Evolutionary conservation across 139 green algal genomes (phyloP), one percentile per base, ranked within the genome.

Genomic region (Coelastrella sp.): DNA sequence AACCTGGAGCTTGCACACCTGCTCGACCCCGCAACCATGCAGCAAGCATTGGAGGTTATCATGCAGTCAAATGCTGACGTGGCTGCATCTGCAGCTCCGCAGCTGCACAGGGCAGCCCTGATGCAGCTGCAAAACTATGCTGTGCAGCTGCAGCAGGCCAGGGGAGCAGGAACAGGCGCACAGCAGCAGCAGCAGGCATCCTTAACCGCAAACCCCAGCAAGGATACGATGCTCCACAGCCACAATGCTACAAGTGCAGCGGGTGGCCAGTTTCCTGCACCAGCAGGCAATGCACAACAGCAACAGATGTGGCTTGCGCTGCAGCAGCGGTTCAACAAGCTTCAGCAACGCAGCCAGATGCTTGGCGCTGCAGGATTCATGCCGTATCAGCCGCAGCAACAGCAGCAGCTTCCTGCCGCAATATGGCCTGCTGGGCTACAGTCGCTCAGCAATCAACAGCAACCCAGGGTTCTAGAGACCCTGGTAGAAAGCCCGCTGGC

Each of bases 41-140:
- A 68, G 68, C 83, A 81, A 20, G 56, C 83, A 64, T 17, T 87
- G 19, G 65, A 58, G n/a, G 23, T 88, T 2, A 32, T 87, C 8
- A 54, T 14, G 54, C 54, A 68, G 20, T 8, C 47, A 64, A 7
- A 64, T 22, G 59, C 57, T 73, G 80, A 73, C 68, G 5, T 10
- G 3, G 54, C 83, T 68, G 47, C 22, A 7, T 14, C 68, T 68
- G 17, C 68, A 56, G 7, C 19, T n/a, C 19, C 56, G 54, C 47
- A 76, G 16, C 47, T 71, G 83, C 13, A 59, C 19, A 59, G 75
- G 5, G 54, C 64, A 23, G 86, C 74, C 23, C 60, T 84, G 22
- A 85, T 90, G 86, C 73, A 85, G 75, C 75, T 90, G 74, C 86
- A 90, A 73, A 73, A 73, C 59, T 85, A 90, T 6, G 86, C 75